Conservation (phyloP, 1,139 yeast genomes). For the Suzukiozyma palmioleophila region DNA sequence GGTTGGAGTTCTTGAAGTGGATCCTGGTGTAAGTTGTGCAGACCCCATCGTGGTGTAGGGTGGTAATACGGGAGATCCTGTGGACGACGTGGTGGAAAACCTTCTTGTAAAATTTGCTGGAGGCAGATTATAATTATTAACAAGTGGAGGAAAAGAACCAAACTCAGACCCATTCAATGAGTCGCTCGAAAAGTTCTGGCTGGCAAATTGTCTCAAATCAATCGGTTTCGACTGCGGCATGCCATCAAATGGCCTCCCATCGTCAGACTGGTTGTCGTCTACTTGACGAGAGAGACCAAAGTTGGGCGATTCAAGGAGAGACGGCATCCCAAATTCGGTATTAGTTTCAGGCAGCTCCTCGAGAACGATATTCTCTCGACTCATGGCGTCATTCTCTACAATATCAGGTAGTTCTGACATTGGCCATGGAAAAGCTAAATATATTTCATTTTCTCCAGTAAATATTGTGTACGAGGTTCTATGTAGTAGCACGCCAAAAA, state of each 20-base stretch:
- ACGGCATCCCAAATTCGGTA: neutral
- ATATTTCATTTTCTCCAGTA: too few relatives aligned
- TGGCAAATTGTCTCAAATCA: slow-evolving; percentile 22
- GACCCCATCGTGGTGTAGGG: slow-evolving; percentile 9
- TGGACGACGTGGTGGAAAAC: slow-evolving; percentile 20
- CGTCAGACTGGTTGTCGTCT: neutral
- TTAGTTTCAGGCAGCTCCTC: neutral
- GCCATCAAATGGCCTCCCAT: neutral
- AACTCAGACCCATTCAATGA: slow-evolving; percentile 20
- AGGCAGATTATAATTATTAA: slow-evolving; percentile 2
- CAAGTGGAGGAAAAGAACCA: neutral
- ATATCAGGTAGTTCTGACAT: slow-evolving; percentile 4
- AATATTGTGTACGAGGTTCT: too few relatives aligned
- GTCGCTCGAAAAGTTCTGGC: slow-evolving; percentile 44
- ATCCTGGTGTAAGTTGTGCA: neutral
- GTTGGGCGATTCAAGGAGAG: neutral
- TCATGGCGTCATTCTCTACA: neutral
- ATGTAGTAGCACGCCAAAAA: too few relatives aligned
- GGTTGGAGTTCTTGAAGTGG: slow-evolving; percentile 10
- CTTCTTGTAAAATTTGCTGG: slow-evolving; percentile 11
- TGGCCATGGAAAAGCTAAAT: neutral
- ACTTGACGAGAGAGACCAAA: neutral
- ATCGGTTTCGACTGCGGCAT: neutral
- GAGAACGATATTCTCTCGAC: neutral
- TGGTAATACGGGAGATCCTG: slow-evolving; percentile 21